Percentiles rank a stretch among this genome's conserved stretches.
phyloP scores from a whole-genome alignment of 345 rosid genomes.

The sweet orange (Citrus sinensis) region DVS_A1.0 CM039169.1:29257501-29258000 shows the following conservation, averaged over 20 bases:
- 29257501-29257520: slow-evolving; percentile 40
- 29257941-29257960: too few species aligned
- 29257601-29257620: slow-evolving; percentile 21
- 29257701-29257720: slow-evolving; percentile 44
- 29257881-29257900: not conserved
- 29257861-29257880: not conserved
- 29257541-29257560: slow-evolving; percentile 3
- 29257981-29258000: not conserved
- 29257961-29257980: not conserved
- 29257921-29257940: not conserved
- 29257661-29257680: slow-evolving; percentile 43
- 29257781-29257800: not conserved
- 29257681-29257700: slow-evolving; percentile 40
- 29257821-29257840: not conserved
- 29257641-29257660: slow-evolving; percentile 1
- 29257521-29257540: slow-evolving; percentile 21
- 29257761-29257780: slow-evolving; percentile 27
- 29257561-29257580: slow-evolving; percentile 7
- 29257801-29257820: not conserved
- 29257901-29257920: fast-evolving
- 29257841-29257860: not conserved
- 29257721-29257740: slow-evolving; percentile 48
- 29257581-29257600: slow-evolving; percentile 14
- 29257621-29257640: slow-evolving; percentile 7
- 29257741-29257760: slow-evolving; percentile 43